Percentiles rank a stretch among this genome's conserved stretches.
Evolutionary conservation across 805 yeast species (phyloP).

Genomic region (Komagataella kurtzmanii): DNA sequence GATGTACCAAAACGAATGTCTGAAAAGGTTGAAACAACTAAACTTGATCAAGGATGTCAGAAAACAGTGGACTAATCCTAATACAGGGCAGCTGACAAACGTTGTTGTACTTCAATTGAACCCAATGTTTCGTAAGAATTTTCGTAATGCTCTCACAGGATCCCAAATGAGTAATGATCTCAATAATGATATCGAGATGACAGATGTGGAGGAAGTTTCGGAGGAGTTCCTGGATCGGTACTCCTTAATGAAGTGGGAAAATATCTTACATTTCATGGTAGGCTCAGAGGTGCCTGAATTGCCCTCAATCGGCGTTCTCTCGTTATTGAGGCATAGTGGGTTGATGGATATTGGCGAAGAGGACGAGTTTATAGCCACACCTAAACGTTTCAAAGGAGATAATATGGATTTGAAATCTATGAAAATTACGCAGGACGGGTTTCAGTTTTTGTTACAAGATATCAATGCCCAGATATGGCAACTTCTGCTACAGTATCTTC

Average conservation of each 20-base stretch:
- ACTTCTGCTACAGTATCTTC: slow-evolving; percentile 70
- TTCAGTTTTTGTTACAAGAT: slow-evolving; percentile 87
- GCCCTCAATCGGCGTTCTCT: slow-evolving; percentile 76
- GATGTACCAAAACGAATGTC: slow-evolving; percentile 57
- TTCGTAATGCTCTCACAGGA: slow-evolving; percentile 79
- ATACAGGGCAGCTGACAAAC: slow-evolving; percentile 17
- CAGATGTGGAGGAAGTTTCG: slow-evolving; percentile 35
- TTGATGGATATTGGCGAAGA: slow-evolving; percentile 57
- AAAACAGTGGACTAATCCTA: slow-evolving; percentile 19
- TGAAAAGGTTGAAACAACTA: slow-evolving; percentile 61
- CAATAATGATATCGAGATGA: slow-evolving; percentile 38
- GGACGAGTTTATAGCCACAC: slow-evolving; percentile 3
- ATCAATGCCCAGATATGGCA: slow-evolving; percentile 95
- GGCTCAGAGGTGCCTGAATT: slow-evolving; percentile 63
- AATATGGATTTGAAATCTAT: slow-evolving; percentile 19
- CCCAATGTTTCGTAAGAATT: slow-evolving; percentile 59
- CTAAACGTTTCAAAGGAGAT: slow-evolving; percentile 4
- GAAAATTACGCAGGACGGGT: slow-evolving; percentile 80
- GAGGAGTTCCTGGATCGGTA: slow-evolving; percentile 61
- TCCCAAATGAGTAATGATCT: slow-evolving; percentile 43
- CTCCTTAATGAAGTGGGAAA: slow-evolving; percentile 87
- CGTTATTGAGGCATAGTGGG: slow-evolving; percentile 65
- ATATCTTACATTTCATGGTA: slow-evolving; percentile 93
- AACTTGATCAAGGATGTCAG: slow-evolving; percentile 56
- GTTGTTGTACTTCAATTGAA: slow-evolving; percentile 36